phyloP scores from a whole-genome alignment of 2,329 filamentous ascomycete species.

The Colletotrichum spinosum region DNA sequence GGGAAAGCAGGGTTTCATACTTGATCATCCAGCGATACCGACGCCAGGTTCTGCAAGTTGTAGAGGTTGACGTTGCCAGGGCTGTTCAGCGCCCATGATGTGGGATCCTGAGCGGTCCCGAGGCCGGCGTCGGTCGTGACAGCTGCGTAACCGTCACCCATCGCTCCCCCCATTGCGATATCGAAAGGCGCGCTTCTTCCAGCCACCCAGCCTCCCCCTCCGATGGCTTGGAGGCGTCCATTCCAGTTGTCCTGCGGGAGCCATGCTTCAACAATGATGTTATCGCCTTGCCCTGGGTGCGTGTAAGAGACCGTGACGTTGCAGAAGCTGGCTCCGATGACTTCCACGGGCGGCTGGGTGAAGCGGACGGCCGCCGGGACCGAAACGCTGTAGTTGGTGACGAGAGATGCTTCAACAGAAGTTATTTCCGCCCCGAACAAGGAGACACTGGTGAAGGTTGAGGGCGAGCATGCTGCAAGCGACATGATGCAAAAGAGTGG shows the following conservation, averaged over 20 bases:
- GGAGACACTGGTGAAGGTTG: slow-evolving; percentile 4
- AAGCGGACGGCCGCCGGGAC: slow-evolving; percentile 1
- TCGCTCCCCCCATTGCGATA: slow-evolving; percentile 36
- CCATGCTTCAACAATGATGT: slow-evolving; percentile 41
- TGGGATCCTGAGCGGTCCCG: background rate
- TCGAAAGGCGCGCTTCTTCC: slow-evolving; percentile 35
- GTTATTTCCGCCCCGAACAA: slow-evolving; percentile 19
- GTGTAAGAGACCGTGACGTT: slow-evolving; percentile 45
- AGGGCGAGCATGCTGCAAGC: background rate
- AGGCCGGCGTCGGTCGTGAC: slow-evolving; percentile 40
- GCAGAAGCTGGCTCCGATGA: slow-evolving; percentile 40
- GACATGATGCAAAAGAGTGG: background rate
- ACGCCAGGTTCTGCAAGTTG: slow-evolving; percentile 51
- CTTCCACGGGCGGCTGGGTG: slow-evolving; percentile 18
- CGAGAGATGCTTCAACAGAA: background rate
- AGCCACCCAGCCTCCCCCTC: slow-evolving; percentile 45
- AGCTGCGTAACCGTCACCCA: slow-evolving; percentile 39
- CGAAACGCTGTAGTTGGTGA: slow-evolving; percentile 23
- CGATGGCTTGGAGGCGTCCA: slow-evolving; percentile 43
- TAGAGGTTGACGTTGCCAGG: slow-evolving; percentile 37
- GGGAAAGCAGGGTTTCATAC: background rate
- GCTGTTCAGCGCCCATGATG: slow-evolving; percentile 30
- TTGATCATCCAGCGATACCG: slow-evolving; percentile 48
- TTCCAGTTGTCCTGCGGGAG: slow-evolving; percentile 45
- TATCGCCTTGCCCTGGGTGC: slow-evolving; percentile 41